A percentile compares a stretch with the other conserved stretches of the same genome.
phyloP scores from a whole-genome alignment of 345 rosid species.

The Eucalyptus virginea region DNA sequence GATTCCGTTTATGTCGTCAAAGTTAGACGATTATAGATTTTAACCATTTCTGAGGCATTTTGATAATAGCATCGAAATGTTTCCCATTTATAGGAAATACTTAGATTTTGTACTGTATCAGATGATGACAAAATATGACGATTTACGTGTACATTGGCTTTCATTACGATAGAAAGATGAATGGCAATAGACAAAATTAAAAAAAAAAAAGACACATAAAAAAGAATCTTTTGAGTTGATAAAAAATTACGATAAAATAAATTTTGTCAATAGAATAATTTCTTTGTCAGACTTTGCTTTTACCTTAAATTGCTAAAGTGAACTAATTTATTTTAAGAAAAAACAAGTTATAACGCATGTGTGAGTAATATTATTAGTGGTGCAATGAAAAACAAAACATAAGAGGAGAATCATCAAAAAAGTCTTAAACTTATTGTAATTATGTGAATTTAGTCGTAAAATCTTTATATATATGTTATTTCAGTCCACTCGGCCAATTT shows the following conservation, averaged over 20 bases:
- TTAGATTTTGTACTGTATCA: no score
- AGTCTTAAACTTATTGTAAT: accelerated
- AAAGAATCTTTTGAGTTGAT: not conserved
- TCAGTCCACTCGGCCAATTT: accelerated
- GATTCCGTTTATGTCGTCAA: no score
- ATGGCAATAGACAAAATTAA: not conserved
- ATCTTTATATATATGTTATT: no score
- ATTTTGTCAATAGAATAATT: not conserved
- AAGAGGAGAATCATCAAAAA: not conserved
- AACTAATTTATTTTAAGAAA: no score
- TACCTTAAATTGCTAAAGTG: not conserved
- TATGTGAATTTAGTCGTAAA: no score
- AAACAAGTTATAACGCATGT: no score
- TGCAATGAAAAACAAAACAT: not conserved
- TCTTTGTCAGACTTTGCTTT: not conserved
- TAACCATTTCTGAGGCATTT: not conserved
- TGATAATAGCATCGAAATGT: no score
- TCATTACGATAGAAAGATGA: not conserved
- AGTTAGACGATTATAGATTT: no score
- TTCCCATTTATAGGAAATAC: not conserved
- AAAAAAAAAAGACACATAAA: no score
- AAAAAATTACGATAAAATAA: no score
- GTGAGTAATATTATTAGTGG: no score
- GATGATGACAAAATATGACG: not conserved
- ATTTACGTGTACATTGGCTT: not conserved